Percentiles rank a stretch among this genome's conserved stretches.
Evolutionary conservation across 805 yeast genomes (phyloP).

Genomic region (Ogataea ganodermae): DNA sequence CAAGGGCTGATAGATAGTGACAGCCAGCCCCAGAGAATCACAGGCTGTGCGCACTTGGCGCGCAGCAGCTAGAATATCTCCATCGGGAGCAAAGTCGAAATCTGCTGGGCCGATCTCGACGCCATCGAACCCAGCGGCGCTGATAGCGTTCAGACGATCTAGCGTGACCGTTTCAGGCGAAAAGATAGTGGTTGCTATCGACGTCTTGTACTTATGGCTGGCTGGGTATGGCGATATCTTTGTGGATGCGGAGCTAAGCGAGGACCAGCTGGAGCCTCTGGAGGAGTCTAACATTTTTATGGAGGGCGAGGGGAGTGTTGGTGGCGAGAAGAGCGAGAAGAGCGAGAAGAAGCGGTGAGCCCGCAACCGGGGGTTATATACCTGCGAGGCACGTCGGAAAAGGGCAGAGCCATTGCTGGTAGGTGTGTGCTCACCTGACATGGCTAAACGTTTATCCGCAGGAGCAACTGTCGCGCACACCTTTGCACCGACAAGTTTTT

Average conservation of each 20-base stretch:
- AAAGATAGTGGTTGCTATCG: slow-evolving; percentile 6
- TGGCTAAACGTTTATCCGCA: background rate
- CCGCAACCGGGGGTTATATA: background rate
- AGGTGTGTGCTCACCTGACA: background rate
- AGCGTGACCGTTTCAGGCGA: background rate
- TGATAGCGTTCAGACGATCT: slow-evolving; percentile 2
- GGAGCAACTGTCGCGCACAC: background rate
- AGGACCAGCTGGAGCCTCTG: slow-evolving; percentile 7
- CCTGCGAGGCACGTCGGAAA: background rate
- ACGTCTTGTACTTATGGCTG: slow-evolving; percentile 1
- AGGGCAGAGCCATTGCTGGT: background rate
- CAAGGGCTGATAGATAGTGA: slow-evolving; percentile 7
- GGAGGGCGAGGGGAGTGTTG: background rate
- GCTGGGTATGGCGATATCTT: slow-evolving; percentile 1
- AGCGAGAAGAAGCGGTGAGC: background rate
- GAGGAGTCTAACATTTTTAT: slow-evolving; percentile 5
- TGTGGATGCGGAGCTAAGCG: slow-evolving; percentile 5
- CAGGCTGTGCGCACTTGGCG: slow-evolving; percentile 1
- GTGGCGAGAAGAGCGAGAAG: background rate
- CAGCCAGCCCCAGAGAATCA: background rate
- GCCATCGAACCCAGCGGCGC: slow-evolving; percentile 8
- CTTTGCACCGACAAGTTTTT: background rate
- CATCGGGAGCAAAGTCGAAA: background rate
- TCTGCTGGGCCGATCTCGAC: slow-evolving; percentile 6
- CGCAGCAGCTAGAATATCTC: background rate